Evolutionary conservation across 805 yeast genomes (phyloP).

Genomic region (Millerago galiae): DNA sequence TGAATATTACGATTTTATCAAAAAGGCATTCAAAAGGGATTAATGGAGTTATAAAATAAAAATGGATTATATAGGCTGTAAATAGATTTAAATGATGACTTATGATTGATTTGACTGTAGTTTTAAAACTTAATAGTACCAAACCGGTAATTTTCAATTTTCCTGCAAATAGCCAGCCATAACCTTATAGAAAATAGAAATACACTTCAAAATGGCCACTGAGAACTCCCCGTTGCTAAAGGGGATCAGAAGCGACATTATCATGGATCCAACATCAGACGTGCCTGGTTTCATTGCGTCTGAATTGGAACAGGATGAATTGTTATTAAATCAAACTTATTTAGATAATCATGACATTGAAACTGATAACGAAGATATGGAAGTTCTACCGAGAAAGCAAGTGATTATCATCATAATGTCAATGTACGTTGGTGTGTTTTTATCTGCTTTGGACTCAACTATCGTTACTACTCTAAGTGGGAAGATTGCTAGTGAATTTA

Average conservation of each 20-base stretch:
- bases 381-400: conserved; percentile 11
- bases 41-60: not conserved
- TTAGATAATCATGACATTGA: conserved; percentile 4
- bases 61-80: not conserved
- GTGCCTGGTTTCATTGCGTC: conserved; percentile 29
- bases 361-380: not conserved
- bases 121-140: too few relatives aligned
- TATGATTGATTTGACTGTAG: too few relatives aligned
- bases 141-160: too few relatives aligned
- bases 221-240: conserved; percentile 17
- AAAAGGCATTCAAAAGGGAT: conserved; percentile 17
- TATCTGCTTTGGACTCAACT: conserved; percentile 64
- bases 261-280: conserved; percentile 27
- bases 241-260: conserved; percentile 14
- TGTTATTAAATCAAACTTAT: conserved; percentile 16
- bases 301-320: conserved; percentile 26
- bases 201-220: not conserved
- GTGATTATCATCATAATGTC: conserved; percentile 32
- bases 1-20: conserved; percentile 20
- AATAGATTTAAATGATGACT: not conserved
- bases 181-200: too few relatives aligned
- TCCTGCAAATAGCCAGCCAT: too few relatives aligned
- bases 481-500: conserved; percentile 61
- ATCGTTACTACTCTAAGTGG: conserved; percentile 61
- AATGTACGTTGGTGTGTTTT: conserved; percentile 41